These are phyloP conservation scores for Mycosphaerella arachidis DNA, from an alignment of 2,329 filamentous ascomycete species.

Conservation along the genomic window DNA sequence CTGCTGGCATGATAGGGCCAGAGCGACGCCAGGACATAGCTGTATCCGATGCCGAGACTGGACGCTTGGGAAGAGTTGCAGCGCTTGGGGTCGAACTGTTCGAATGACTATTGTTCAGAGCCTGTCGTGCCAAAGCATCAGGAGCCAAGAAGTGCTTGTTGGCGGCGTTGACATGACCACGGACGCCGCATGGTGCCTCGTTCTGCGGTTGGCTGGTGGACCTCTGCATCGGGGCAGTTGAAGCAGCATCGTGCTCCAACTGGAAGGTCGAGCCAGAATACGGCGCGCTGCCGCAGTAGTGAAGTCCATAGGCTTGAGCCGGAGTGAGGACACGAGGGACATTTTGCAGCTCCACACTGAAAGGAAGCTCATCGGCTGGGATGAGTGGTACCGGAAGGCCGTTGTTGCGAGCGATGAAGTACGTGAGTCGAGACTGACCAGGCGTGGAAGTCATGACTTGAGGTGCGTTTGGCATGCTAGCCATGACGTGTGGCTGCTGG, in stretches of 20 bases:
- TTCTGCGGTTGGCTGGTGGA: constrained; percentile 18
- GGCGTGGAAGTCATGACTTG: neutral
- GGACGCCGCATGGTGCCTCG: constrained; percentile 11
- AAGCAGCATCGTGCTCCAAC: constrained; percentile 15
- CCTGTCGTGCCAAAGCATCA: constrained; percentile 22
- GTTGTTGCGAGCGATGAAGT: constrained; percentile 38
- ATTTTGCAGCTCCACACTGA: constrained; percentile 34
- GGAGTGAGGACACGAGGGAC: constrained; percentile 34
- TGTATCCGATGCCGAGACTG: constrained; percentile 21
- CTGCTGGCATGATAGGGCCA: constrained; percentile 5
- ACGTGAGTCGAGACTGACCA: constrained; percentile 25
- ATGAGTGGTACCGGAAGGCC: constrained; percentile 38
- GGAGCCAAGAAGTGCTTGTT: constrained; percentile 21
- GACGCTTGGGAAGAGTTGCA: constrained; percentile 7
- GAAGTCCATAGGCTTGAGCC: constrained; percentile 29
- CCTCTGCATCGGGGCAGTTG: constrained; percentile 8
- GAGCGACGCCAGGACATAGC: constrained; percentile 25
- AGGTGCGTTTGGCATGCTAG: neutral
- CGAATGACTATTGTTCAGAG: constrained; percentile 9
- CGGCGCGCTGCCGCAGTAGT: constrained; percentile 28
- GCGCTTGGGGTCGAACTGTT: neutral
- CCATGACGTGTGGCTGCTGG: neutral
- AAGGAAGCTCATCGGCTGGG: constrained; percentile 42
- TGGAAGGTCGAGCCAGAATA: constrained; percentile 24
- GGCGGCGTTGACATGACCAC: constrained; percentile 13